These are phyloP conservation scores for Nakaseomyces nivariensis DNA, from an alignment of 1,139 yeast genomes.

Conservation along the genomic window DNA sequence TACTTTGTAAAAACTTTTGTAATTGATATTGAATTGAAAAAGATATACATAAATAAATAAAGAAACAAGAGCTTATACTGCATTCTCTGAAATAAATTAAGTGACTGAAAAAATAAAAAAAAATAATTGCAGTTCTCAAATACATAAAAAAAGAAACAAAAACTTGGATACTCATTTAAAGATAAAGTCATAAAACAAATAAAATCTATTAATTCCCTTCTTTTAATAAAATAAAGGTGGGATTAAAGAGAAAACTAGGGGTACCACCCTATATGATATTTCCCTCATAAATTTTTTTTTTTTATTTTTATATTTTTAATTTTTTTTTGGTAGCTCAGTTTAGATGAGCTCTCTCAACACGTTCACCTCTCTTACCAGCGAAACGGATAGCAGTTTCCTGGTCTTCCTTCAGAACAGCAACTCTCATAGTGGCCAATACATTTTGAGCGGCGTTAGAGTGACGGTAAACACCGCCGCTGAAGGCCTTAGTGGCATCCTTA, in stretches of 20 bases:
- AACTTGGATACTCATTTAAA: background rate
- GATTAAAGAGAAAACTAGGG: background rate
- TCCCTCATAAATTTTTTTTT: background rate
- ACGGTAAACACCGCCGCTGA: slow-evolving; percentile 94
- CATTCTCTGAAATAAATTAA: background rate
- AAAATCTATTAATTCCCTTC: background rate
- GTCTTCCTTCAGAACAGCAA: slow-evolving; percentile 74
- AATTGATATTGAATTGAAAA: background rate
- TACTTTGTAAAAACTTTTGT: background rate
- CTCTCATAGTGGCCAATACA: slow-evolving; percentile 88
- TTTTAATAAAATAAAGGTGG: background rate
- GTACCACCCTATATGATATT: no score
- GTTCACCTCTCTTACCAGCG: slow-evolving; percentile 30
- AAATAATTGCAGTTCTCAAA: background rate
- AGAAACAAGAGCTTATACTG: background rate
- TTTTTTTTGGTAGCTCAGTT: background rate
- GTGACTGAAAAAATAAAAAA: background rate
- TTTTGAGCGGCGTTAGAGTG: slow-evolving; percentile 98
- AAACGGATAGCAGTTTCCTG: slow-evolving; percentile 33
- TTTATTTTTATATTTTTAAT: background rate
- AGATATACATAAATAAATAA: background rate
- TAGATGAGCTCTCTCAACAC: background rate
- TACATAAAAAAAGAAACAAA: background rate
- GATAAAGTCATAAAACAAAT: background rate
- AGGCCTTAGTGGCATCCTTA: slow-evolving; percentile 93